A percentile compares a stretch with the other conserved stretches of the same genome.
phyloP scores from a whole-genome alignment of 2,329 filamentous ascomycete genomes.

The Ilyonectria robusta region DNA sequence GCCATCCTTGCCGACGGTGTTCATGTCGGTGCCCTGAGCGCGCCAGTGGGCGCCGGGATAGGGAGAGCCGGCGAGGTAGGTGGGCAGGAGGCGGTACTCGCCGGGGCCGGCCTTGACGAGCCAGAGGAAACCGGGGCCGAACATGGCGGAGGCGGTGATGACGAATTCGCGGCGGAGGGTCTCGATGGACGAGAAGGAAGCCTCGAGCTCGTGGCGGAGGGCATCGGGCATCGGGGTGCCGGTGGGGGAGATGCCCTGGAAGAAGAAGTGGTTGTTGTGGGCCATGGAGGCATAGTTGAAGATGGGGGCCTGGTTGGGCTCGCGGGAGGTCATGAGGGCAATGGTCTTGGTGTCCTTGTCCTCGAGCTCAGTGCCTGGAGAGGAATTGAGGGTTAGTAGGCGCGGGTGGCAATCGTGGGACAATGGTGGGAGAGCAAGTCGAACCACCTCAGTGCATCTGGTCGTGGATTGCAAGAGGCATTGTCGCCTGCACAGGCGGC shows the following conservation, averaged over 20 bases:
- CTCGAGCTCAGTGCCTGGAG: slow-evolving; percentile 74
- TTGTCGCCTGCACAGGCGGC: slow-evolving; percentile 22
- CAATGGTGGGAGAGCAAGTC: slow-evolving; percentile 11
- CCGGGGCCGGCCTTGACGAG: slow-evolving; percentile 74
- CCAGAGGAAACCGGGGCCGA: slow-evolving; percentile 98
- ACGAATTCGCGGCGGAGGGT: slow-evolving; percentile 86
- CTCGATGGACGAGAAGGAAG: slow-evolving; percentile 85
- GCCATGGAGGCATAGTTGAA: slow-evolving; percentile 99
- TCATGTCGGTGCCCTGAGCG: slow-evolving; percentile 78
- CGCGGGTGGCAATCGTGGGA: neutral
- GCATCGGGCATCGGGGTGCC: slow-evolving; percentile 67
- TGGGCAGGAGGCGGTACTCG: slow-evolving; percentile 81
- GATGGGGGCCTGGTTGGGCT: slow-evolving; percentile 80
- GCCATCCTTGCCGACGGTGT: slow-evolving; percentile 66
- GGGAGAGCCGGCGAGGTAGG: slow-evolving; percentile 92
- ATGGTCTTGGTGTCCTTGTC: slow-evolving; percentile 76
- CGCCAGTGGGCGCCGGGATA: slow-evolving; percentile 89
- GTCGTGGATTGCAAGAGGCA: slow-evolving; percentile 5
- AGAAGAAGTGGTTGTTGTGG: slow-evolving; percentile 91
- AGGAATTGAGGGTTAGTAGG: slow-evolving; percentile 30
- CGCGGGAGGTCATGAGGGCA: slow-evolving; percentile 81
- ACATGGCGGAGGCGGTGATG: slow-evolving; percentile 88
- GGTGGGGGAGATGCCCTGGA: slow-evolving; percentile 66
- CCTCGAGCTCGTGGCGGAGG: slow-evolving; percentile 73
- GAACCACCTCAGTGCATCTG: slow-evolving; percentile 8